Evolutionary conservation across 345 rosid genomes (phyloP).

Genomic region (Eucalyptus virginea): DNA sequence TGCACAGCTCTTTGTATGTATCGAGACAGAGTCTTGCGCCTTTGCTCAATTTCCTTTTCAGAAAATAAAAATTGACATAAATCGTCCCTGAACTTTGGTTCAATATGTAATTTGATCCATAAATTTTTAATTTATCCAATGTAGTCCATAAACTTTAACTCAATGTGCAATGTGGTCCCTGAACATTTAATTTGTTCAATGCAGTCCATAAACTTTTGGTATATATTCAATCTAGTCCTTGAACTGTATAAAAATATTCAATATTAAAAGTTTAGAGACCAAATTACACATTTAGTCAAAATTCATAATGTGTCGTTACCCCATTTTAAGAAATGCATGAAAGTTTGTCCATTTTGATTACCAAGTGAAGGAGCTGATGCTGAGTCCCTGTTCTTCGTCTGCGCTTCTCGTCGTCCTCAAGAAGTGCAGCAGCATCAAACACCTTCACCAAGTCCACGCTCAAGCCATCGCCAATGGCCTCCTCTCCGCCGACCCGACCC

Average conservation of each 20-base stretch:
- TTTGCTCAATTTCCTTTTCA: background rate
- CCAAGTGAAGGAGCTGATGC: background rate
- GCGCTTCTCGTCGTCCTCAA: background rate
- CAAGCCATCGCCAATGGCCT: constrained; percentile 11
- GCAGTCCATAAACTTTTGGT: rapidly evolving
- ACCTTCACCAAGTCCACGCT: constrained; percentile 31
- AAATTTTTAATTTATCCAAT: no score
- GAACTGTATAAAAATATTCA: no score
- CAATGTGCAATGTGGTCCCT: rapidly evolving
- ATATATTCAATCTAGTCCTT: rapidly evolving
- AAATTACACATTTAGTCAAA: no score
- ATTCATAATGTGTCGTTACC: no score
- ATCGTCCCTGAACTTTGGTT: no score
- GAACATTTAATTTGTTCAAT: no score
- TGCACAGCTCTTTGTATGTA: background rate
- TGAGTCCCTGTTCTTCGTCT: background rate
- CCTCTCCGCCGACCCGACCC: background rate
- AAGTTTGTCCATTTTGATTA: background rate
- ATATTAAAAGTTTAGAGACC: no score
- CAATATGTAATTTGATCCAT: no score
- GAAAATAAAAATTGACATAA: no score
- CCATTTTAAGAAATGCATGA: background rate
- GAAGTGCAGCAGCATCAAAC: constrained; percentile 11
- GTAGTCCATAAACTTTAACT: rapidly evolving
- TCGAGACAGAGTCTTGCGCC: background rate